These are phyloP conservation scores for Taphrina deformans DNA, from an alignment of 1,139 yeast species.

Conservation along the genomic window DNA sequence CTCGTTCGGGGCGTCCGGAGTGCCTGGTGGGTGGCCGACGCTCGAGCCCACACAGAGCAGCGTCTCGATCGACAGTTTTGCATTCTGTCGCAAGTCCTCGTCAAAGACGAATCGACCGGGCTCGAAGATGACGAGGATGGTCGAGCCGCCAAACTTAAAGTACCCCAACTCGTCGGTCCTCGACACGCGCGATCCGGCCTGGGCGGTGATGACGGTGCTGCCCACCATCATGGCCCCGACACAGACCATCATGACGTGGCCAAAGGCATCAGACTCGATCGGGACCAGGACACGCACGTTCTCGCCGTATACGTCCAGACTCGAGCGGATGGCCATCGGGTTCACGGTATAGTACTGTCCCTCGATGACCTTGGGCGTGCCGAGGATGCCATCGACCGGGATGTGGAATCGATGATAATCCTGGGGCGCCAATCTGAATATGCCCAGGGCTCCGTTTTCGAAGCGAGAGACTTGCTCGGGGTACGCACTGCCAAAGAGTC, in stretches of 20 bases:
- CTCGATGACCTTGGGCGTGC: conserved; percentile 64
- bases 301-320: conserved; percentile 88
- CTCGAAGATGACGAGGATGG: conserved; percentile 64
- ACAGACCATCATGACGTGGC: conserved; percentile 72
- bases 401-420: conserved; percentile 93
- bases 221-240: conserved; percentile 99
- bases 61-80: conserved; percentile 72
- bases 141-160: conserved; percentile 94
- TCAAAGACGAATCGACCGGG: conserved; percentile 58
- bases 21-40: conserved; percentile 68
- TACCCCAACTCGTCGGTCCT: conserved; percentile 88
- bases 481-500: conserved; percentile 62
- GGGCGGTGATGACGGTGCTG: conserved; percentile 71
- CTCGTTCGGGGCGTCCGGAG: conserved; percentile 38
- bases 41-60: conserved; percentile 87
- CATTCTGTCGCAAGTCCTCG: conserved; percentile 68
- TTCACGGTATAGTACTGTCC: conserved; percentile 96
- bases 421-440: conserved; percentile 91
- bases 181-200: conserved; percentile 57
- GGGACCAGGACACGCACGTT: conserved; percentile 78
- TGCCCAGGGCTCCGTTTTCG: conserved; percentile 64
- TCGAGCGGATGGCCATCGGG: conserved; percentile 92
- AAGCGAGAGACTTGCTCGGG: conserved; percentile 53
- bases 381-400: conserved; percentile 75
- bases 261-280: conserved; percentile 70